These are phyloP conservation scores for Suhomyces guaymorum DNA, from an alignment of 1,139 yeast genomes.

Conservation along the genomic window DNA sequence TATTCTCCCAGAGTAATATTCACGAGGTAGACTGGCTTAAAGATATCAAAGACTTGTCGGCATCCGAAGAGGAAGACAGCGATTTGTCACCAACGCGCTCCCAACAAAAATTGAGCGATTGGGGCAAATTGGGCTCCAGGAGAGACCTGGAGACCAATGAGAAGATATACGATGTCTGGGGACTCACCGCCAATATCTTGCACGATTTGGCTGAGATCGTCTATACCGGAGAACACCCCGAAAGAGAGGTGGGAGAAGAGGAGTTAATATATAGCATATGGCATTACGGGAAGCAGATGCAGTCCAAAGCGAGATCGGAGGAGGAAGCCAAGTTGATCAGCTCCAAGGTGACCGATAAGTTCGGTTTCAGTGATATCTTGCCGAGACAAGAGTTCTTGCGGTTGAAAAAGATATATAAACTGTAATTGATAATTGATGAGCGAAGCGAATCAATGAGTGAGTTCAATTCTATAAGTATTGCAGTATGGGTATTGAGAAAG, in stretches of 20 bases:
- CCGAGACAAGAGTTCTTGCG: conserved; percentile 46
- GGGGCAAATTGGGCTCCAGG: conserved; percentile 49
- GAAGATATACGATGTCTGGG: conserved; percentile 77
- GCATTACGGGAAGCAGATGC: conserved; percentile 52
- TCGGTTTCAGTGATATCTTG: conserved; percentile 53
- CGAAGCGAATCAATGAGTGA: too few species aligned
- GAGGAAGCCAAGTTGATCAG: conserved; percentile 40
- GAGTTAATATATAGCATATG: conserved; percentile 59
- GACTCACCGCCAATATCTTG: conserved; percentile 82
- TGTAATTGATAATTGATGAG: conserved; percentile 16
- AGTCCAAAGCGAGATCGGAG: conserved; percentile 32
- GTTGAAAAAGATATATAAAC: conserved; percentile 43
- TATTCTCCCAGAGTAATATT: conserved; percentile 56
- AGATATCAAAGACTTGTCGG: conserved; percentile 54
- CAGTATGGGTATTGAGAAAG: too few species aligned
- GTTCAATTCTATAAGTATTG: too few species aligned
- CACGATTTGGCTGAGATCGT: conserved; percentile 73
- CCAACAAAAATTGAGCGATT: conserved; percentile 16
- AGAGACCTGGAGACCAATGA: conserved; percentile 40
- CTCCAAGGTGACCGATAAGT: conserved; percentile 31
- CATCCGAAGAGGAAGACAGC: conserved; percentile 54
- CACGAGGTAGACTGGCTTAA: conserved; percentile 66
- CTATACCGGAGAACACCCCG: conserved; percentile 26
- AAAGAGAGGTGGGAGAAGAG: conserved; percentile 58
- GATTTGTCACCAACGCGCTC: conserved; percentile 13